Base-by-base conservation (phyloP, 2,329 filamentous ascomycete genomes). In the Colletotrichum sansevieriae region DNA sequence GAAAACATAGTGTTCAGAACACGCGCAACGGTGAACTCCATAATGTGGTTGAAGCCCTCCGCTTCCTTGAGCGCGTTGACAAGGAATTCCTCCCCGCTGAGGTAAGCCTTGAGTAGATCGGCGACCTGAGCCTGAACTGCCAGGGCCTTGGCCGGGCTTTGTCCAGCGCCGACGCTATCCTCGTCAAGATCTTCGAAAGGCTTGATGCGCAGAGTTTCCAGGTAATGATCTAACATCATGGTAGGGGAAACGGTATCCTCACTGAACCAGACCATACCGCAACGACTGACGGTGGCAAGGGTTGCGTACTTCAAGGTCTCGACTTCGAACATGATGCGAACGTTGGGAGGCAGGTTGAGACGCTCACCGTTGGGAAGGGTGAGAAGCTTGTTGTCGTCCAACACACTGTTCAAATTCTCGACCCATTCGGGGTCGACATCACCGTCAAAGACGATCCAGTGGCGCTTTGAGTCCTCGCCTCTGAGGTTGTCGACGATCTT, bases 191-290 rank as follows among this genome's bases (percentile, higher is more conserved):
- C 96, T 75, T 99, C 96, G 75, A 99, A 98, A 0, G 93, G 90
- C 65, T 93, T 90, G 3, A 90, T 92, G 73, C 91, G 91, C 44
- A 99, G 88, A 54, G 91, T 90, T 70, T 96, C 90, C 60, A 99
- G 88, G 76, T 99, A 98, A 80, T 98, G 93, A 71, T 89, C 86
- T 46, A 98, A 91, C 90, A 98, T 92, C 92, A 99, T 97, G 72
- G 88, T 88, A 1, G 95, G 89, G 37, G 94, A 95, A 46, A 99
- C 95, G 33, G 95, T 98, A 76, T 99, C 97, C 75, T 98, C 95
- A 77, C 94, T 99, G 83, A 98, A 99, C 96, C 96, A 99, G 13
- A 99, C 97, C 96, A 99, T 99, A 86, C 96, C 96, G 79, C 96
- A 99, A 82, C 96, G 94, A 90, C 93, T 97, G 76, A 99, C 96